Base-by-base conservation (phyloP, 2,329 filamentous ascomycete genomes). In the Fusarium sp. region DNA sequence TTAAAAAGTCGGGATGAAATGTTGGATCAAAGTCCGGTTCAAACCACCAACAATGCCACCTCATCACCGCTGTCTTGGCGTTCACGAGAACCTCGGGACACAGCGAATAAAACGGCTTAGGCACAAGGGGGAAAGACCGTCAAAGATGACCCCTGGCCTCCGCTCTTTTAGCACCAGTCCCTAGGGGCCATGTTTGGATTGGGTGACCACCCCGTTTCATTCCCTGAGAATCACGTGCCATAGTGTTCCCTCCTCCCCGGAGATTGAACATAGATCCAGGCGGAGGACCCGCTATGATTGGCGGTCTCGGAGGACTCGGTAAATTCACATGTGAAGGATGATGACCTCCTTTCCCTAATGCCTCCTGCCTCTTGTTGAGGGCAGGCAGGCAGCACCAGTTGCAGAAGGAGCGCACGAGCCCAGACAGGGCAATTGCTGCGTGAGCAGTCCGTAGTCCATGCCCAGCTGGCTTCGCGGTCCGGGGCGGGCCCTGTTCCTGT, bases 321-420 rank as follows among this genome's bases (percentile, higher is more conserved):
- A 74, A 78, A 81, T 82, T 82, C 81, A 82, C 81, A 82, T 82
- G 81, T 71, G 76, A 72, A 74, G 61, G 52, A 61, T 64, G 52
- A 61, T 64, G 61, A 33, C 76, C 69, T 75, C 72, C 71, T 78
- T 71, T 50, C 33, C 56, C 39, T 41, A 48, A 61, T 37, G 61
- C 60, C n/a, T 70, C 48, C 60, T 58, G 65, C 39, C 37, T 72
- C 72, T 61, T 74, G 20, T 68, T 52, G 50, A 68, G 48, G 18
- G 35, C 33, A 43, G 18, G 35, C 33, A 43, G 65, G 48, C 22
- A 64, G 11, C 59, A 22, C 43, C 45, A 50, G 24, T 14, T 54
- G 64, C 33, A 71, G 45, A 20, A 57, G 37, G 35, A 60, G 41
- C 57, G 65, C 72, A 74, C 68, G 61, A 75, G 64, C 72, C 48